These are phyloP conservation scores for Dendrobium nobile DNA, from an alignment of 106 monocot species.

Conservation along the genomic window DNA sequence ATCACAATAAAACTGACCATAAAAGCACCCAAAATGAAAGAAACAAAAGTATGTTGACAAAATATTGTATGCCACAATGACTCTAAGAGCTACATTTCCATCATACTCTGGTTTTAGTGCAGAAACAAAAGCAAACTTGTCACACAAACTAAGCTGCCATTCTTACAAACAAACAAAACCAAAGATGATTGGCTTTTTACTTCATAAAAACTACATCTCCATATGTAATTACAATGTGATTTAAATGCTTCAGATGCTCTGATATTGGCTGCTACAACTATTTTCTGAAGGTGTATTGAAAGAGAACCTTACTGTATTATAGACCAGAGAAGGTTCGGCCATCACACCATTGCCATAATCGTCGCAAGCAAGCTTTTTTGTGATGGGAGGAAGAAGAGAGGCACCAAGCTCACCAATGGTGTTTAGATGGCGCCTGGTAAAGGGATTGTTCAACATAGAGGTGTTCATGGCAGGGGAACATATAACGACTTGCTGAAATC, in stretches of 20 bases:
- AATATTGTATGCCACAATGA: no score
- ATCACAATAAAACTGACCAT: no score
- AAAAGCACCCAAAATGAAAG: no score
- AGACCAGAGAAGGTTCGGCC: slow-evolving; percentile 80
- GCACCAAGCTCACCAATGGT: slow-evolving; percentile 48
- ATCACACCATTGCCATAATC: slow-evolving; percentile 90
- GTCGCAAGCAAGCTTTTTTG: slow-evolving; percentile 69
- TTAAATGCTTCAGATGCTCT: background rate
- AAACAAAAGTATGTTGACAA: no score
- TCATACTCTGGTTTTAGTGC: no score
- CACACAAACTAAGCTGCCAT: no score
- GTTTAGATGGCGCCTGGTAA: slow-evolving; percentile 58
- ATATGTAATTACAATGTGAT: no score
- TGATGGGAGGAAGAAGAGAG: slow-evolving; percentile 52
- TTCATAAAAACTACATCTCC: no score
- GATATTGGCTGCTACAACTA: background rate
- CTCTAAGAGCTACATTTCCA: no score
- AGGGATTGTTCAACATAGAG: slow-evolving; percentile 92
- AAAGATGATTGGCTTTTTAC: no score
- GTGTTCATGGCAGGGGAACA: slow-evolving; percentile 96
- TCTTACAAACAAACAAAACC: no score
- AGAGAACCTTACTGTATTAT: slow-evolving; percentile 41
- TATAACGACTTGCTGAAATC: slow-evolving; percentile 80
- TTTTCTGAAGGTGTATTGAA: background rate
- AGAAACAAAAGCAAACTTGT: no score